These are phyloP conservation scores for Eucalyptus cloeziana DNA, from an alignment of 345 rosid species.

Conservation along the genomic window DNA sequence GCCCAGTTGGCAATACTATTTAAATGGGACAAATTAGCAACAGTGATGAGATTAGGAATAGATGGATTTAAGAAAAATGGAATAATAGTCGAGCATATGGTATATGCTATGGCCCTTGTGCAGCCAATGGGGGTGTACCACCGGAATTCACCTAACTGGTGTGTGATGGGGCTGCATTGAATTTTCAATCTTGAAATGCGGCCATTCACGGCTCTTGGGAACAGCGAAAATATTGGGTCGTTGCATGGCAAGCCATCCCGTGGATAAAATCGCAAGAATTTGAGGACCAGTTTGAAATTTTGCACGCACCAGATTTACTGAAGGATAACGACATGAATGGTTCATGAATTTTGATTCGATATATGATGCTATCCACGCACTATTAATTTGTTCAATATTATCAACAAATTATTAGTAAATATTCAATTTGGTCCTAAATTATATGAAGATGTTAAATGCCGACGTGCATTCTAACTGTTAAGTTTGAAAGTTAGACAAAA, in stretches of 20 bases:
- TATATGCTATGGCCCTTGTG: background rate
- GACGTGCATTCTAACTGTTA: accelerated
- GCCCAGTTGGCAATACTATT: background rate
- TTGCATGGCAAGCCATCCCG: background rate
- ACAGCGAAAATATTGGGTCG: background rate
- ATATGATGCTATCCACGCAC: accelerated
- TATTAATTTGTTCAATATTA: too few species aligned
- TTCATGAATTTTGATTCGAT: background rate
- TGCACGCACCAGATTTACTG: background rate
- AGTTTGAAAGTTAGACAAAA: background rate
- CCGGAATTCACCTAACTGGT: background rate
- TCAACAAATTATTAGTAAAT: accelerated
- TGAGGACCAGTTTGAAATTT: background rate
- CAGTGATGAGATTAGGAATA: background rate
- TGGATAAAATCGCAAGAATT: background rate
- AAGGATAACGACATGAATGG: accelerated
- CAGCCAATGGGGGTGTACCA: background rate
- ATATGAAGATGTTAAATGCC: background rate
- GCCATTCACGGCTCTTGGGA: background rate
- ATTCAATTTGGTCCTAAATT: background rate
- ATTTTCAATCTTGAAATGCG: background rate
- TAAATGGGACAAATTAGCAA: background rate
- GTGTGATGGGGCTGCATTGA: background rate
- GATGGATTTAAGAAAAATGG: background rate
- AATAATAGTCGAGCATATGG: background rate